Base-by-base conservation (phyloP, 768 basidiomycete genomes). In the Cystofilobasidium bisporidii region DNA sequence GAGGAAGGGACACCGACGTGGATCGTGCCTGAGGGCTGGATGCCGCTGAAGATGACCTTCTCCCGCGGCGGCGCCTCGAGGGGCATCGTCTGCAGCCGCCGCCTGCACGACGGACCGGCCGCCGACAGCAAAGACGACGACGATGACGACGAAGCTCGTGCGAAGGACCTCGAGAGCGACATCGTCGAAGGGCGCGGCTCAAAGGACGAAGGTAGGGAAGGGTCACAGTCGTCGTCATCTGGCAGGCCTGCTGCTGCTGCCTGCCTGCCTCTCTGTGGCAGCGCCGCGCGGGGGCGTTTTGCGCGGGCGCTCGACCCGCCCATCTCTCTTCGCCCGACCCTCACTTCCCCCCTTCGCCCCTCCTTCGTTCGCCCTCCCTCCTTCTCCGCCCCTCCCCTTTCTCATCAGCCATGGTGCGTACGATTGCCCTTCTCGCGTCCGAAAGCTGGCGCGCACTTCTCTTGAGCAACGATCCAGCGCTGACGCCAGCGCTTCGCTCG, bases 1-100 rank as follows among this genome's bases (percentile, higher is more conserved):
- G 24, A 28, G 32, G n/a, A 24, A 30, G 30, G 24, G 24, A 53
- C 32, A 61, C 71, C 30, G n/a, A 76, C 75, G 89, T 1, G 93
- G 17, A 69, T 61, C 26, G 63, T 64, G 5, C 68, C 68, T 8
- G 43, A 93, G 0, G 93, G 93, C 74, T 94, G 93, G 36, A 97
- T 94, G 4, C 91, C 93, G 17, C 89, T 91, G 75, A 97, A 87
- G 43, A 68, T 68, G 41, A 56, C 53, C 53, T 56, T 56, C 5
- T 28, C 15, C 43, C 17, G 36, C 36, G 36, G 36, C 36, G n/a
- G 11, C 48, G 48, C 3, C 5, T 15, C 11, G 41, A 43, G 8
- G 48, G 3, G 22, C 48, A 20, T 17, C 45, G 18, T 20, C 45
- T 28, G 22, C 2, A n/a, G 48, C 48, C 26, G 48, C 3, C 22